A percentile compares a stretch with the other conserved stretches of the same genome.
These are phyloP conservation scores for Metschnikowia cerradonensis DNA, from an alignment of 805 yeast genomes.

Conservation along the genomic window DNA sequence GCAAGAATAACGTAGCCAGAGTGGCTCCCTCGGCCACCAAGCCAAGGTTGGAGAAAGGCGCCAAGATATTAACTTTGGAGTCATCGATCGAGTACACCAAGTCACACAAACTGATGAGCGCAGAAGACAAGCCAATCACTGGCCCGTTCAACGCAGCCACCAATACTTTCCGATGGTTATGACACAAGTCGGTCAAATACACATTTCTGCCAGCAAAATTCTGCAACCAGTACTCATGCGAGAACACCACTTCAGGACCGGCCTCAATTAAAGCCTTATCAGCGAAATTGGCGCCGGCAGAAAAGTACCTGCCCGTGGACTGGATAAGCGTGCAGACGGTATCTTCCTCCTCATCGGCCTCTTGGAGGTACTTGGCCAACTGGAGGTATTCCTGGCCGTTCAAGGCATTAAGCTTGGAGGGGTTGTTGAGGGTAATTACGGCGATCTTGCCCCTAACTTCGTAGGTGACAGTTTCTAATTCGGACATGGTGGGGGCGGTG, in stretches of 20 bases:
- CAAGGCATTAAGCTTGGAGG: constrained; percentile 62
- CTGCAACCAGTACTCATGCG: constrained; percentile 45
- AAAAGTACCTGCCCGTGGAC: constrained; percentile 70
- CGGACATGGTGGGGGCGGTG: constrained; percentile 10
- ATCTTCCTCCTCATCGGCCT: constrained; percentile 58
- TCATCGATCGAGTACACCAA: constrained; percentile 64
- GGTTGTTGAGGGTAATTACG: constrained; percentile 63
- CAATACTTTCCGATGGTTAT: constrained; percentile 66
- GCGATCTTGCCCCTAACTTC: constrained; percentile 47
- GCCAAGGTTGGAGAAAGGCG: constrained; percentile 81
- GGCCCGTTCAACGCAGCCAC: constrained; percentile 83
- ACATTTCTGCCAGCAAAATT: constrained; percentile 68
- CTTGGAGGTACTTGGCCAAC: constrained; percentile 54
- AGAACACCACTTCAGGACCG: constrained; percentile 26
- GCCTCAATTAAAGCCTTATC: constrained; percentile 29
- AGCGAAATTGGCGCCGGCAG: constrained; percentile 79
- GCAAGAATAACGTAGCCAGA: constrained; percentile 59
- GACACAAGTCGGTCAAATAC: constrained; percentile 61
- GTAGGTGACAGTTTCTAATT: constrained; percentile 30
- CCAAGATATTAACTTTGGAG: constrained; percentile 52
- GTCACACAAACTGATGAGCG: constrained; percentile 72
- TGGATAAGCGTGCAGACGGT: constrained; percentile 64
- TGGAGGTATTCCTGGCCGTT: constrained; percentile 59
- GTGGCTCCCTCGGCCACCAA: constrained; percentile 80
- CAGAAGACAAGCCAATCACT: constrained; percentile 73